A percentile compares a stretch with the other conserved stretches of the same genome.
These are phyloP conservation scores for Sindora glabra DNA, from an alignment of 306 rosid species.

Conservation along the genomic window DNA sequence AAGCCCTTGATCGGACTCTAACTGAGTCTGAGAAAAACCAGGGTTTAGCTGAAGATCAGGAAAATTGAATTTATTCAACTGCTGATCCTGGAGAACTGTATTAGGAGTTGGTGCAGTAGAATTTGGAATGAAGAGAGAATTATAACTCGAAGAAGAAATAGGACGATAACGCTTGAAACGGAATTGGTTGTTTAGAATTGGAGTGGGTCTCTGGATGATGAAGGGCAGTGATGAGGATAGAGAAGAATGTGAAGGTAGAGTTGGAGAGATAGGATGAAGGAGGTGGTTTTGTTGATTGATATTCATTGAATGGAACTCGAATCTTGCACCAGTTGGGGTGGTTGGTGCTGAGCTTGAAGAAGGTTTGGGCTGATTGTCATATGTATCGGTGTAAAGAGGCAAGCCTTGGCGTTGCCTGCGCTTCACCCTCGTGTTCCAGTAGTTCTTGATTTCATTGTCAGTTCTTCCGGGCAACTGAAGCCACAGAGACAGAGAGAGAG, in stretches of 20 bases:
- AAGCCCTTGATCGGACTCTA: constrained; percentile 23
- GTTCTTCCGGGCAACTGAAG: constrained; percentile 86
- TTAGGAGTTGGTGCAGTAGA: neutral
- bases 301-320: constrained; percentile 32
- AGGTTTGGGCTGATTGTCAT: constrained; percentile 18
- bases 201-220: constrained; percentile 57
- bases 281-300: constrained; percentile 12
- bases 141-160: neutral
- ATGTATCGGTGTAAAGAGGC: constrained; percentile 47
- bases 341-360: constrained; percentile 14
- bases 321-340: constrained; percentile 9
- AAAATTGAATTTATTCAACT: constrained; percentile 36
- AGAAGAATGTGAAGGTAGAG: constrained; percentile 34
- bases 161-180: constrained; percentile 41
- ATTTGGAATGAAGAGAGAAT: constrained; percentile 16
- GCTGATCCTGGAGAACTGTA: constrained; percentile 12
- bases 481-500: neutral
- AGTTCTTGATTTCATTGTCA: constrained; percentile 88
- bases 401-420: constrained; percentile 72
- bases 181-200: constrained; percentile 32
- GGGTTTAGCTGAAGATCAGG: constrained; percentile 27
- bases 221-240: constrained; percentile 41
- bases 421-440: constrained; percentile 86
- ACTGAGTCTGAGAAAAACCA: constrained; percentile 31
- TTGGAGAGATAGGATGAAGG: constrained; percentile 18